Evolutionary conservation across 2,329 filamentous ascomycete species (phyloP).

Genomic region (Pseudogymnoascus sp.): DNA sequence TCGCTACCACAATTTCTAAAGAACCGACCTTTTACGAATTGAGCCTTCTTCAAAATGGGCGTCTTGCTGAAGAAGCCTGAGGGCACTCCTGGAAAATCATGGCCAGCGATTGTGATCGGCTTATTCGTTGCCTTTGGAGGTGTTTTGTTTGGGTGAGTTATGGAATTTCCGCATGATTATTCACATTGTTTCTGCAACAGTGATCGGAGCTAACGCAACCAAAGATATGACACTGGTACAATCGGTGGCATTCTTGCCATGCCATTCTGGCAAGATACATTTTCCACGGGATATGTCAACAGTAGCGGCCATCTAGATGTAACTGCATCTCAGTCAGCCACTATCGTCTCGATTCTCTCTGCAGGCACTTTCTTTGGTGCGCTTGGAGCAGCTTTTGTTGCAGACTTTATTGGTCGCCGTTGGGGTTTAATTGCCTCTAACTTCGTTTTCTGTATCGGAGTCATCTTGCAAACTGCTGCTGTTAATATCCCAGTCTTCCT

Average conservation of each 20-base stretch:
- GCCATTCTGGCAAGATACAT: slow-evolving; percentile 49
- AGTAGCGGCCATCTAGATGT: slow-evolving; percentile 38
- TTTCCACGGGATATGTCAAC: slow-evolving; percentile 47
- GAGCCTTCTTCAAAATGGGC: slow-evolving; percentile 8
- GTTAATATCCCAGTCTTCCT: slow-evolving; percentile 56
- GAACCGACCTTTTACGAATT: not conserved
- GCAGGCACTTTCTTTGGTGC: slow-evolving; percentile 72
- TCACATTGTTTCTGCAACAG: slow-evolving; percentile 25
- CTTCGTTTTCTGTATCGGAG: slow-evolving; percentile 59
- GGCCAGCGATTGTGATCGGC: slow-evolving; percentile 35
- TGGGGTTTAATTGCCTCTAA: slow-evolving; percentile 54
- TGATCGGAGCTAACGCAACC: slow-evolving; percentile 23
- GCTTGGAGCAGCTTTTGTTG: slow-evolving; percentile 52
- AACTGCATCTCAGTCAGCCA: slow-evolving; percentile 49
- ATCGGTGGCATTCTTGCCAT: slow-evolving; percentile 53
- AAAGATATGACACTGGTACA: slow-evolving; percentile 50
- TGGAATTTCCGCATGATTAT: slow-evolving; percentile 30
- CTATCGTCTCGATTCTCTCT: slow-evolving; percentile 68
- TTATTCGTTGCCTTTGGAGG: slow-evolving; percentile 52
- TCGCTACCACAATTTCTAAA: not conserved
- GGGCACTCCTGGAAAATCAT: slow-evolving; percentile 11
- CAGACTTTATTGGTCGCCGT: slow-evolving; percentile 60
- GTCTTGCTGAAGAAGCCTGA: slow-evolving; percentile 11
- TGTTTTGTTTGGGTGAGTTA: slow-evolving; percentile 26
- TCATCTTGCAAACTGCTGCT: slow-evolving; percentile 60